These are phyloP conservation scores for Fusarium sacchari DNA, from an alignment of 2,329 filamentous ascomycete genomes.

Conservation along the genomic window DNA sequence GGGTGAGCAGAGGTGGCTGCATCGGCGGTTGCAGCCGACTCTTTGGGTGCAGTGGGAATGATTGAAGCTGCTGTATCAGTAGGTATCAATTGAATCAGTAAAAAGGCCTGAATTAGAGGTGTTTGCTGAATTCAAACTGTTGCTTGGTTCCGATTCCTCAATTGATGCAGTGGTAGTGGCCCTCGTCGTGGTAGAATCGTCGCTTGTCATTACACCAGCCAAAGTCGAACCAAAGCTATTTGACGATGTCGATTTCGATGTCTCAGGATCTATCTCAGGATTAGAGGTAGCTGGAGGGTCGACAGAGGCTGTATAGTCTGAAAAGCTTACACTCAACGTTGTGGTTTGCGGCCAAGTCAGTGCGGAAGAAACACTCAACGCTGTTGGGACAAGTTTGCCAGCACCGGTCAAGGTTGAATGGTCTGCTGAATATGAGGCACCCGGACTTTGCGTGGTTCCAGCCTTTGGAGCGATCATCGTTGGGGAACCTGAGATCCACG, in stretches of 20 bases:
- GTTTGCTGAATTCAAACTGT: too few species aligned
- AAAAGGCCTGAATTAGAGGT: not conserved
- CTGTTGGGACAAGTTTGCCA: not conserved
- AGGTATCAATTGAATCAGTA: not conserved
- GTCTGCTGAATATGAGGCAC: not conserved
- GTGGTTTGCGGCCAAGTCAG: not conserved
- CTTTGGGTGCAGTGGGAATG: not conserved
- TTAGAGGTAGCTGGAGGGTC: not conserved
- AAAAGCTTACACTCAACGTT: not conserved
- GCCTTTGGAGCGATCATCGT: not conserved
- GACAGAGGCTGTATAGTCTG: not conserved
- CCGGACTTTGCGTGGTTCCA: not conserved
- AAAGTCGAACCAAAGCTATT: not conserved
- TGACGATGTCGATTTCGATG: not conserved
- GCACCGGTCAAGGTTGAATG: not conserved
- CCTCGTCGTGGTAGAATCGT: not conserved
- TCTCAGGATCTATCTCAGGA: not conserved
- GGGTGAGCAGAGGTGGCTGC: not conserved
- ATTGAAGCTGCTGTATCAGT: not conserved
- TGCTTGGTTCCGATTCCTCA: not conserved
- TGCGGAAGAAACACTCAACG: not conserved
- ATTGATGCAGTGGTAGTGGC: not conserved
- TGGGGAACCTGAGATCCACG: not conserved
- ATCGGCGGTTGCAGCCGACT: not conserved
- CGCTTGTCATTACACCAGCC: not conserved